Conservation (phyloP, 805 yeast genomes). For the Saturnispora bothae region DNA sequence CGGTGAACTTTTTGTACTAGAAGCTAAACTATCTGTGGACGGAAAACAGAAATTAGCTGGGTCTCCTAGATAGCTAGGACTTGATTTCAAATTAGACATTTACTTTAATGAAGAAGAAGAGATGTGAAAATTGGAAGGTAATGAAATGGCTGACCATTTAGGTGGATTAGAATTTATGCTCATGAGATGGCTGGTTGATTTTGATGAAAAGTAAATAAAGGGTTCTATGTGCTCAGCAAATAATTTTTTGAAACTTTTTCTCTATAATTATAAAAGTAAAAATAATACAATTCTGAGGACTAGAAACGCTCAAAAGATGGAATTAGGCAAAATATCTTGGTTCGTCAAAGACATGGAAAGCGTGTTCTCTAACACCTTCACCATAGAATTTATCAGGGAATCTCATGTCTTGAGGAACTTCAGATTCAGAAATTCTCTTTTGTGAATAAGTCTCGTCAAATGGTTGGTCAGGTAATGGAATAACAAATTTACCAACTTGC, state of each 20-base stretch:
- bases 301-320: not conserved
- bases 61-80: constrained; percentile 13
- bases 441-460: constrained; percentile 22
- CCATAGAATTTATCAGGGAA: constrained; percentile 78
- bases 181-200: not conserved
- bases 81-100: constrained; percentile 8
- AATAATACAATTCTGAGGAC: too few relatives aligned
- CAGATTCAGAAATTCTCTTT: constrained; percentile 42
- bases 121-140: not conserved
- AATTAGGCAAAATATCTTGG: constrained; percentile 61
- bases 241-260: too few relatives aligned
- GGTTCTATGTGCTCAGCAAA: constrained; percentile 3
- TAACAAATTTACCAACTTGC: constrained; percentile 85
- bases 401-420: constrained; percentile 50
- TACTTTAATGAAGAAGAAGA: not conserved
- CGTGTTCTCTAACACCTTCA: constrained; percentile 88
- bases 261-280: too few relatives aligned
- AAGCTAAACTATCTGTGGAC: not conserved
- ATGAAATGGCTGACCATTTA: not conserved
- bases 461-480: constrained; percentile 25
- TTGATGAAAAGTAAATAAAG: not conserved
- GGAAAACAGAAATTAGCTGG: constrained; percentile 10
- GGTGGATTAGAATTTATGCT: too few relatives aligned
- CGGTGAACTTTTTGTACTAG: not conserved
- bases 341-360: constrained; percentile 88